Percentiles rank a stretch among this genome's conserved stretches.
phyloP scores from a whole-genome alignment of 2,329 filamentous ascomycete species.

The Aureobasidium pullulans region DNA sequence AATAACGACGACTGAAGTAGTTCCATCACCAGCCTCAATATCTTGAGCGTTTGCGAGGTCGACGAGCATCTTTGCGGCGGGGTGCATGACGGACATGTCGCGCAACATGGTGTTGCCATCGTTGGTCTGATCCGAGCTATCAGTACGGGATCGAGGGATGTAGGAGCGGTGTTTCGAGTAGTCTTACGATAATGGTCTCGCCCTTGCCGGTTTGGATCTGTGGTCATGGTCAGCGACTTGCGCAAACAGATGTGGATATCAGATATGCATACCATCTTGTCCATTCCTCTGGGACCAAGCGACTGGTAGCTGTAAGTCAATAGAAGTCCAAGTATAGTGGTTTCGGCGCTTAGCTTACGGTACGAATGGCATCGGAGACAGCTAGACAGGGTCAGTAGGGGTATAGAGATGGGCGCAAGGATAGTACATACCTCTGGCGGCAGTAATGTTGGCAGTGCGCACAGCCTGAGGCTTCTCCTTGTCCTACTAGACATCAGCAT shows the following conservation, averaged over 20 bases:
- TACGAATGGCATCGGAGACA: slow-evolving; percentile 95
- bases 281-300: slow-evolving; percentile 92
- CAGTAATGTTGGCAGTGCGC: slow-evolving; percentile 91
- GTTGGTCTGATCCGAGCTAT: slow-evolving; percentile 59
- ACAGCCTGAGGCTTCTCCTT: slow-evolving; percentile 99
- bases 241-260: slow-evolving; percentile 20
- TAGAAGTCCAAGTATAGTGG: background rate
- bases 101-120: slow-evolving; percentile 99
- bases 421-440: slow-evolving; percentile 68
- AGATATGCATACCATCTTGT: slow-evolving; percentile 68
- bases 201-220: slow-evolving; percentile 89
- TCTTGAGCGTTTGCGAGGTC: slow-evolving; percentile 95
- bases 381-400: slow-evolving; percentile 44
- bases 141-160: slow-evolving; percentile 20
- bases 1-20: slow-evolving; percentile 96
- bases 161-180: background rate
- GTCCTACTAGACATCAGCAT: slow-evolving; percentile 39
- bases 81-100: slow-evolving; percentile 98
- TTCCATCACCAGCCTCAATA: slow-evolving; percentile 96
- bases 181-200: slow-evolving; percentile 77
- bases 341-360: slow-evolving; percentile 40
- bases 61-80: slow-evolving; percentile 98
- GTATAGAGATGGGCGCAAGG: background rate
- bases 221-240: background rate
- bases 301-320: slow-evolving; percentile 43